Base-by-base conservation (phyloP, 495 filamentous ascomycete genomes). In the Rostrohypoxylon terebratum region DNA sequence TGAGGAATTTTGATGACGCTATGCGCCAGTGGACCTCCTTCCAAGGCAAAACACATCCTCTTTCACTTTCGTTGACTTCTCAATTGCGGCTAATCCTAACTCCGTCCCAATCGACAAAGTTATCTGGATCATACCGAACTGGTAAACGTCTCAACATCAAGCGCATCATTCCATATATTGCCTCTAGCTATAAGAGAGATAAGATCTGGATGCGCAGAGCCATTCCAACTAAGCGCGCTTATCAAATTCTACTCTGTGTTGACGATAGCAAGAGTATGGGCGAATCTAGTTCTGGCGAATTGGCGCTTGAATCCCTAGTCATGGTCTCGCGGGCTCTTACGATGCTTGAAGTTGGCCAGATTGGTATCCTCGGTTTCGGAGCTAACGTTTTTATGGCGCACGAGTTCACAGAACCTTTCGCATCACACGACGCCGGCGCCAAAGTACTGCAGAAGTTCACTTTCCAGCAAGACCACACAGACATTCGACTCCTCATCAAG, bases 141-240 rank as follows among this genome's bases (percentile, higher is more conserved):
- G 96, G 96, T 59, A 98, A 99, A 78, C 92, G 96, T 1, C 92
- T 99, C 72, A 98, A 98, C 81, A 96, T 99, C 83, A 97, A 97
- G 79, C 92, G 94, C 53, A 99, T 99, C 81, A 98, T 99, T 72
- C 95, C 96, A 0, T 99, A 98, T 83, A 98, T 99, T 71, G 96
- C 96, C 3, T 96, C 93, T 2, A 88, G 90, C 69, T 99, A 97
- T 87, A 98, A 97, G 87, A 92, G 95, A 66, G 96, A 99, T 87
- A 98, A 98, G 83, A 99, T 99, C 81, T 99, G 96, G 96, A 96
- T 98, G 92, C 90, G 96, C 9, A 89, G 96, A 55, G 90, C 90
- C 11, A 90, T 95, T 58, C 96, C 96, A 2, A 93, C 89, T 55
- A 98, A 98, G 79, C 91, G 96, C 20, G 90, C 91, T 69, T 98